Base-by-base conservation (phyloP, 208 protist genomes). In the Leishmania major region DNA sequence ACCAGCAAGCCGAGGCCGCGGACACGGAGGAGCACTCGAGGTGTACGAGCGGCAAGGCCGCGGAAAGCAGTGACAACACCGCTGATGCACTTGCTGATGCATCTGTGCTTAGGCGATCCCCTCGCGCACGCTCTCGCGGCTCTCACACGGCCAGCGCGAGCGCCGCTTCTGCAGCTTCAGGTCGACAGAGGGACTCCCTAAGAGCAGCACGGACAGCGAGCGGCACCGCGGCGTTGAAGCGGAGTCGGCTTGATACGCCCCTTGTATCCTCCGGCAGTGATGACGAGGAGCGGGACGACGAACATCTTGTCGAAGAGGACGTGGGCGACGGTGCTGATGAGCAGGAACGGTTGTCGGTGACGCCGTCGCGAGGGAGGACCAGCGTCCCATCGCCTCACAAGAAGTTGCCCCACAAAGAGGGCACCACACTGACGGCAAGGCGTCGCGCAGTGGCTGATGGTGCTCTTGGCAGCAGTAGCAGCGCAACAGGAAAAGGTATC, bases 31-130 rank as follows among this genome's bases (percentile, higher is more conserved):
- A 40, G 28, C 71, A 31, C 55, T n/a, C 57, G 8, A 71, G 40
- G 37, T 10, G 66, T 37, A 37, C 49, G 15, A 57, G 79, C 35
- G 57, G 79, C 57, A 79, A 80, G 25, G 67, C 22, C 45, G 31
- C 40, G 6, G 25, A 22, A 69, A 45, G 25, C 59, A 64, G n/a
- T 51, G 62, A 17, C 60, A n/a, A 15, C 15, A 76, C 74, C 28
- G 28, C 13, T 7, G 40, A 22, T 45, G 43, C 51, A n/a, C 15
- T 35, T 40, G 25, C 75, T 17, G 37, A 25, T 57, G 78, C 66
- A 69, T 73, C 35, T 73, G 76, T 37, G 3, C 19, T n/a, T 40
- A 28, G 10, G 19, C n/a, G 37, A 60, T 13, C 40, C 13, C n/a
- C 31, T 55, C 76, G 67, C 2, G 78, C 64, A 17, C 11, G 67